Evolutionary conservation across 371 early-diverging fungal genomes (phyloP), one percentile per base, ranked within the genome.

Genomic region (Nosema muscidifuracis): DNA sequence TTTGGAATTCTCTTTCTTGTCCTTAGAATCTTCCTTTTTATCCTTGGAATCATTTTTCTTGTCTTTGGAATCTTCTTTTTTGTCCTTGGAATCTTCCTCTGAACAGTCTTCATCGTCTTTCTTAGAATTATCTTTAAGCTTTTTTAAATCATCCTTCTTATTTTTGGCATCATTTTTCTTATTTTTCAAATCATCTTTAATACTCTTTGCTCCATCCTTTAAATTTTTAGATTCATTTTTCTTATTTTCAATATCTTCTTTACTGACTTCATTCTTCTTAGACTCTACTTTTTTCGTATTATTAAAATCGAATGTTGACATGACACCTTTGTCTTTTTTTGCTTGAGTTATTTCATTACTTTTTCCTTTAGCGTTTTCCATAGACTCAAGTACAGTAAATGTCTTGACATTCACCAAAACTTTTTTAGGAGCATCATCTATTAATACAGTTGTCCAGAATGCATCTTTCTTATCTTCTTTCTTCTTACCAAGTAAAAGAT

Each of bases 101-200:
- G 34, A 33, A 55, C 2, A 22, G 26, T 31, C 13, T 22, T 50
- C 51, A n/a, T 36, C 26, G n/a, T 24, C 1, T 66, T 66, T 15
- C 7, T 15, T 18, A 20, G 34, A 26, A 33, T 50, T 28, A 50
- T 51, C 40, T 40, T 62, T 38, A 42, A 28, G 16, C 26, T 63
- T 43, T 9, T 31, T 26, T 63, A 28, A 2, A 42, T 33, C 33
- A 40, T 55, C 12, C 53, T 66, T 33, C 34, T 15, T 6, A n/a
- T n/a, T n/a, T n/a, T n/a, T n/a, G n/a, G n/a, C n/a, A n/a, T n/a
- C n/a, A n/a, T n/a, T n/a, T n/a, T 55, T 30, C 60, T 60, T 18
- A 68, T 36, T 36, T 7, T 68, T 43, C 60, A 57, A 6, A 36
- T 61, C 56, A 68, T 74, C 0, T 71, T 43, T 26, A 68, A 71